Conservation (phyloP, 257 asterid species). For the Solanum medicagineum region DNA sequence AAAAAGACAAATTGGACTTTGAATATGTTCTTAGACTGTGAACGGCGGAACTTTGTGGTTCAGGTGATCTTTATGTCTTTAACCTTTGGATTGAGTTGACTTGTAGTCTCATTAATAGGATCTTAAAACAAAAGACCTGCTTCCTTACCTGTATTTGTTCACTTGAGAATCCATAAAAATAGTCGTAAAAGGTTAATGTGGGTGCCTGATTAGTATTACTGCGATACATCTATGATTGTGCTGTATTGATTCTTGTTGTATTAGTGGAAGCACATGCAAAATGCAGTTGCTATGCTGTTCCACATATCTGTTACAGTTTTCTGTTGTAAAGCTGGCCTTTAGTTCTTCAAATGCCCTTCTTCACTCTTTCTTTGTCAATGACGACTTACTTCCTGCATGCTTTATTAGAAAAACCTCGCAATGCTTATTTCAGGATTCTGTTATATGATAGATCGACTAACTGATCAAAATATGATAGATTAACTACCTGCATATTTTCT, state of each 20-base stretch:
- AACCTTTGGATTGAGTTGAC: background rate
- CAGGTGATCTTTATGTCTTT: slow-evolving; percentile 41
- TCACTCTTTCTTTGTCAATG: background rate
- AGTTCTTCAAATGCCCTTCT: background rate
- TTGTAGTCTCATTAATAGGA: background rate
- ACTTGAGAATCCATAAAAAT: background rate
- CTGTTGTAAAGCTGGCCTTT: background rate
- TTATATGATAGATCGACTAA: background rate
- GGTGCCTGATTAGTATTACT: background rate
- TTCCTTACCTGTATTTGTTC: background rate
- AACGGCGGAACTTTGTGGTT: slow-evolving; percentile 78
- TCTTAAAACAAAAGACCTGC: background rate
- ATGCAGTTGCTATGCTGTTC: background rate
- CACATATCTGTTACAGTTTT: background rate
- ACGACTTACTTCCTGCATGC: background rate
- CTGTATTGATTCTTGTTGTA: background rate
- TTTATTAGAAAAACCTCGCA: background rate
- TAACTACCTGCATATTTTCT: background rate
- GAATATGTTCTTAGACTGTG: slow-evolving; percentile 89
- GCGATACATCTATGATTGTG: background rate
- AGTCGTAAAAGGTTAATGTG: background rate
- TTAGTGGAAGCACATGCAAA: background rate
- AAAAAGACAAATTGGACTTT: slow-evolving; percentile 69
- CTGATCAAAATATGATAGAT: background rate
- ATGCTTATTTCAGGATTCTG: background rate